These are phyloP conservation scores for Ophiostoma populinum DNA, from an alignment of 2,329 filamentous ascomycete species.

Conservation along the genomic window DNA sequence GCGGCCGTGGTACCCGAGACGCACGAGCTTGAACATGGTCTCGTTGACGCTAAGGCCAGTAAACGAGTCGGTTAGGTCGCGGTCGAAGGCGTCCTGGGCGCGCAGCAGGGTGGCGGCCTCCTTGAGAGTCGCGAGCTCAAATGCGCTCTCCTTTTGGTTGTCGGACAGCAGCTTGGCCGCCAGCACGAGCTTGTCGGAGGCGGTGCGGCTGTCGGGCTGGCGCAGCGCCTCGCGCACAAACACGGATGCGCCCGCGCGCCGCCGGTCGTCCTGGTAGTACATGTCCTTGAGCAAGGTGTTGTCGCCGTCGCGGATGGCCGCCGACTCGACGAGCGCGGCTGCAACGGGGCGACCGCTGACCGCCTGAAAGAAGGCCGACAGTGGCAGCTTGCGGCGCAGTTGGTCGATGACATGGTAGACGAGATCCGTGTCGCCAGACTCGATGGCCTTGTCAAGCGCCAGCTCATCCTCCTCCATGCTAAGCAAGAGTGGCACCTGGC, in stretches of 20 bases:
- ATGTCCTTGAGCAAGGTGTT: slow-evolving; percentile 81
- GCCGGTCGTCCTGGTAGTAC: slow-evolving; percentile 91
- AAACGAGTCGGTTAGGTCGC: slow-evolving; percentile 62
- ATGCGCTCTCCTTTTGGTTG: slow-evolving; percentile 53
- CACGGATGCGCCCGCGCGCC: slow-evolving; percentile 73
- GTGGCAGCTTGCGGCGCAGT: slow-evolving; percentile 74
- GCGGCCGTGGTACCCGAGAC: slow-evolving; percentile 64
- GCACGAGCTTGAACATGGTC: slow-evolving; percentile 77
- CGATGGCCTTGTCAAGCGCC: slow-evolving; percentile 88
- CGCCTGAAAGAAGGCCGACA: slow-evolving; percentile 81
- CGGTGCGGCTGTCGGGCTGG: slow-evolving; percentile 50
- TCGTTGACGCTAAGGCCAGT: slow-evolving; percentile 77
- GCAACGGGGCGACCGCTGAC: slow-evolving; percentile 76
- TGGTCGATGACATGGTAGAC: slow-evolving; percentile 79
- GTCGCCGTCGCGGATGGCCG: slow-evolving; percentile 50
- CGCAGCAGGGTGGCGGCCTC: slow-evolving; percentile 66
- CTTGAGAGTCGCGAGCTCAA: slow-evolving; percentile 58
- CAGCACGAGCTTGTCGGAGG: slow-evolving; percentile 74
- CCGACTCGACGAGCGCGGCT: slow-evolving; percentile 75
- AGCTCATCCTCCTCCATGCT: slow-evolving; percentile 94
- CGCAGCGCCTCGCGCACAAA: slow-evolving; percentile 70
- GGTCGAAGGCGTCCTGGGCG: slow-evolving; percentile 75
- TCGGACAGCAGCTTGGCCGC: slow-evolving; percentile 71
- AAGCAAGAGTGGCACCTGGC: slow-evolving; percentile 82
- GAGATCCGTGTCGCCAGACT: slow-evolving; percentile 86